These are phyloP conservation scores for Phytophthora sansomeana DNA, from an alignment of 352 stramenopile species.

Conservation along the genomic window DNA sequence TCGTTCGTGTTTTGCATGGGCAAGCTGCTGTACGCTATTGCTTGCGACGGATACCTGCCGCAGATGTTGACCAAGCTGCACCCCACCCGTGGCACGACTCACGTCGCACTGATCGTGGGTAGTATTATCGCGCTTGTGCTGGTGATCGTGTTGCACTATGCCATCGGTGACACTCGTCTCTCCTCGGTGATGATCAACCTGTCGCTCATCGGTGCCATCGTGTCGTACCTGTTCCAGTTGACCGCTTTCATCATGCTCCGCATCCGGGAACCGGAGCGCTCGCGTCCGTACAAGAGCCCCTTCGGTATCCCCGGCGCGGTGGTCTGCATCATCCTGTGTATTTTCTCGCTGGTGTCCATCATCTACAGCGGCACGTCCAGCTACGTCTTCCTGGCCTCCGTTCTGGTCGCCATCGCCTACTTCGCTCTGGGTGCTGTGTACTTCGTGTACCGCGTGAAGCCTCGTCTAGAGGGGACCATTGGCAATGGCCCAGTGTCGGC, in stretches of 20 bases:
- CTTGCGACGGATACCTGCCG: slow-evolving; percentile 64
- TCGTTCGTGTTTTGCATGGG: slow-evolving; percentile 79
- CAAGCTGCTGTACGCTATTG: no score
- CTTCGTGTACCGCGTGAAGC: slow-evolving; percentile 51
- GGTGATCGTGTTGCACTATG: slow-evolving; percentile 55
- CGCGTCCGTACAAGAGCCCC: slow-evolving; percentile 55
- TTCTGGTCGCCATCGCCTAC: slow-evolving; percentile 53
- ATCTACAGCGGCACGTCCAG: slow-evolving; percentile 50
- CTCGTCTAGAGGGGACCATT: slow-evolving; percentile 29
- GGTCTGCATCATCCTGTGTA: slow-evolving; percentile 50
- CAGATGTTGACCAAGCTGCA: slow-evolving; percentile 54
- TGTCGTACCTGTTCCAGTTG: slow-evolving; percentile 68
- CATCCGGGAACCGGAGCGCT: slow-evolving; percentile 47
- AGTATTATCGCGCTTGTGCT: slow-evolving; percentile 46
- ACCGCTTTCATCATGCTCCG: slow-evolving; percentile 59
- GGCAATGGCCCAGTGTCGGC: slow-evolving; percentile 30
- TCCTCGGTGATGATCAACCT: slow-evolving; percentile 70
- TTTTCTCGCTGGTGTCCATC: slow-evolving; percentile 39
- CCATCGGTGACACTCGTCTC: slow-evolving; percentile 59
- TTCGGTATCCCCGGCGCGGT: slow-evolving; percentile 58
- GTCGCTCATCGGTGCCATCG: slow-evolving; percentile 60
- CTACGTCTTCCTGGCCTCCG: slow-evolving; percentile 59
- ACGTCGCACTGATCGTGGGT: slow-evolving; percentile 53
- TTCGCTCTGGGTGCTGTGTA: slow-evolving; percentile 58
- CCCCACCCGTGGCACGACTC: slow-evolving; percentile 46